Evolutionary conservation across 2,329 filamentous ascomycete genomes (phyloP), one percentile per base, ranked within the genome.

Genomic region (Shiraia bambusicola): DNA sequence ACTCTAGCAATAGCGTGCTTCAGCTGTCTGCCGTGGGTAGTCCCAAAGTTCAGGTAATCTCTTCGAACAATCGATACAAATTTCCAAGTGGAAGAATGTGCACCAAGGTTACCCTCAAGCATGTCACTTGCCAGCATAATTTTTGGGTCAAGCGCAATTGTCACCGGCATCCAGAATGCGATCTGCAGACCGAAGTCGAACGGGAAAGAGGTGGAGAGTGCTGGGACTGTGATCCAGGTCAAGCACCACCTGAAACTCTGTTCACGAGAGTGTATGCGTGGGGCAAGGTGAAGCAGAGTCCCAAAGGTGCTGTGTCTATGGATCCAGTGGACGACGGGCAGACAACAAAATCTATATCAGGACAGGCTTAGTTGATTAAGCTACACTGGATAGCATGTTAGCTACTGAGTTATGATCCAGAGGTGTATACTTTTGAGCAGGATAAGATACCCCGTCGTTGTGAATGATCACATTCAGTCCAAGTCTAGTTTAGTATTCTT

Each of bases 201-300:
- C 53, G 55, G 3, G 44, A 49, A 27, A 49, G 42, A 26, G 55
- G 55, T 11, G 55, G 55, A 9, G 53, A 57, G 15, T 58, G 54
- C 15, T 58, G 54, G 55, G 55, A 52, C 2, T 59, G 54, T 6
- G 54, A 56, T 39, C 50, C 52, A 6, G 54, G 47, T 3, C 56
- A 59, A 28, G 54, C 45, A 4, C 56, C 56, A 15, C 56, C 54
- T 11, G 46, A 53, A 26, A 54, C 56, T 12, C 39, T 59, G 4
- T 59, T 59, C 33, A 37, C 46, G 1, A 45, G 56, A 8, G 47
- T 56, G n/a, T 42, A 34, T 34, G 25, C 44, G n/a, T 56, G 52
- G 56, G 39, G 45, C 1, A 46, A 40, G 17, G 47, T 57, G 7
- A 40, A 40, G 15, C 46, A 32, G n/a, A 43, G 26, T 19, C 35